These are phyloP conservation scores for Auxenochlorella pyrenoidosa DNA, from an alignment of 139 green algal genomes.

Conservation along the genomic window DNA sequence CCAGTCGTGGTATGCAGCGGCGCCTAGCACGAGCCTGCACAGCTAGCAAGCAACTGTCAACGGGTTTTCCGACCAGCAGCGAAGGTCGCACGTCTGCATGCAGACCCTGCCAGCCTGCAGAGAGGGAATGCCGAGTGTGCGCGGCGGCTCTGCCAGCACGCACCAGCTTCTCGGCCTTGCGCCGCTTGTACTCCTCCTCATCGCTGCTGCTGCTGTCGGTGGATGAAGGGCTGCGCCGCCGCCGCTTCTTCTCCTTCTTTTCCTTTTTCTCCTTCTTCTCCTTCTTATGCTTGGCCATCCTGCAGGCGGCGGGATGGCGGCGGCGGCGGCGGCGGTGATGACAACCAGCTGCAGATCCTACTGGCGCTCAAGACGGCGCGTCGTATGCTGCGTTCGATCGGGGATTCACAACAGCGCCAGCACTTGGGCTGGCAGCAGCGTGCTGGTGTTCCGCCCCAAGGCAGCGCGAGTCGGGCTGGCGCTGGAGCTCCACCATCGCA, in stretches of 20 bases:
- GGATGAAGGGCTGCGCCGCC: neutral
- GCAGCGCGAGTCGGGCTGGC: no score
- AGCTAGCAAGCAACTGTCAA: neutral
- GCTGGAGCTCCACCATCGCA: no score
- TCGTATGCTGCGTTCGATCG: no score
- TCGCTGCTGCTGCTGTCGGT: conserved; percentile 33
- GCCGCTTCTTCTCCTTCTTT: conserved; percentile 52
- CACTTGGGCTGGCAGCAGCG: neutral
- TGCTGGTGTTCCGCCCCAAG: neutral
- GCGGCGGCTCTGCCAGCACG: neutral
- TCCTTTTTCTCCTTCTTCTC: conserved; percentile 55
- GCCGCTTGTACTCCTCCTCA: conserved; percentile 46
- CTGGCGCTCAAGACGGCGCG: no score
- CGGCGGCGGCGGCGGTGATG: no score
- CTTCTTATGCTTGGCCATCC: conserved; percentile 33
- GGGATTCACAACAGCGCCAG: neutral
- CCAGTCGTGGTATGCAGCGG: no score
- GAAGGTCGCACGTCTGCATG: no score
- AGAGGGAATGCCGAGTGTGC: no score
- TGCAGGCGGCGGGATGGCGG: neutral
- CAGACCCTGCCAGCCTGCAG: no score
- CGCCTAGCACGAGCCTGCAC: no score
- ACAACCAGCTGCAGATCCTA: no score
- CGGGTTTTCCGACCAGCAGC: neutral
- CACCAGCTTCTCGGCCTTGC: conserved; percentile 50